Base-by-base conservation (phyloP, 164 flowering plant species). In the Kalanchoe fedtschenkoi region DNA sequence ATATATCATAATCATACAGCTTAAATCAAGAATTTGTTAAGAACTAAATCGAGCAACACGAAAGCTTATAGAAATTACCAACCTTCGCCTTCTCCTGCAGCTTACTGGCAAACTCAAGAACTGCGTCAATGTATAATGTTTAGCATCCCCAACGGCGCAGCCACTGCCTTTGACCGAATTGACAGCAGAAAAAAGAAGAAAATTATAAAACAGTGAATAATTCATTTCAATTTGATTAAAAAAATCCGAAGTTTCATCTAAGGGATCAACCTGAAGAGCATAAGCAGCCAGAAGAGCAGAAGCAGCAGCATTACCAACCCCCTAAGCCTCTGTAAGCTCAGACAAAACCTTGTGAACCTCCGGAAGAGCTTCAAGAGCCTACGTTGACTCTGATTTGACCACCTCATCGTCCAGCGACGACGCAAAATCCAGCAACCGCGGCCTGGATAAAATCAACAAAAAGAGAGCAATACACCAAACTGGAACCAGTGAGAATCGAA, bases 301-400 rank as follows among this genome's bases (percentile, higher is more conserved):
- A 26, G 97, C 97, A 4, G n/a, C n/a, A n/a, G n/a, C n/a, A n/a
- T 91, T 91, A 29, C 96, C 96, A 4, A 91, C 83, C 22, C 97
- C 97, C 72, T 88, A 88, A 70, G 88, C 65, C 13, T 76, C 84
- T 3, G 91, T 83, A 15, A 91, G 79, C 71, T 79, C 89, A 0
- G 78, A 61, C 3, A 91, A 64, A 22, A 95, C 88, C 54, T 76
- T 81, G 6, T 82, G 70, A 8, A 91, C 32, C 61, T 88, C 91
- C 14, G 97, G 96, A 51, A 91, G 76, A 30, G 78, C 66, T 43
- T 71, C 65, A 63, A 88, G 87, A 6, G 97, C 90, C 77, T 85
- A 85, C 34, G 61, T 51, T 24, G 96, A 88, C 22, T 87, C 83
- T 0, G 83, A 78, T 68, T 80, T 70, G 64, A 88, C 91, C 34